Conservation (phyloP, 2,329 filamentous ascomycete genomes). For the Xylariaceae sp. region DNA sequence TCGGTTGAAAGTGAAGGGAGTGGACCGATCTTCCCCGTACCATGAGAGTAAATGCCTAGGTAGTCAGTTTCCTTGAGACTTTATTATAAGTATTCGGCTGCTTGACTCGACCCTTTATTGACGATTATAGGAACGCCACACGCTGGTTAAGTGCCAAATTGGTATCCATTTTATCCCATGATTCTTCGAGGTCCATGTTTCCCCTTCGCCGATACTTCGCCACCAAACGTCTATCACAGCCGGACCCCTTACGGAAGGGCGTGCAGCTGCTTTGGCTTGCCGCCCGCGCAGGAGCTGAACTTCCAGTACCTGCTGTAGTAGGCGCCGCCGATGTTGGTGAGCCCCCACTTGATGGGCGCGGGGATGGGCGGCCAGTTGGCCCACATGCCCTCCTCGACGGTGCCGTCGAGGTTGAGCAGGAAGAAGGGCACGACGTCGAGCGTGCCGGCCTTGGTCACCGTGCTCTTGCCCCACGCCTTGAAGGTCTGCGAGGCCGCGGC, state of each 20-base stretch:
- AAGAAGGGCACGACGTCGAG: constrained; percentile 58
- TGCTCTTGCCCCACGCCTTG: constrained; percentile 55
- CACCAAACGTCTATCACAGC: too few species aligned
- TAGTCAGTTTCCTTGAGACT: too few species aligned
- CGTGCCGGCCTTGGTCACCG: constrained; percentile 52
- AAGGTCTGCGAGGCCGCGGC: constrained; percentile 42
- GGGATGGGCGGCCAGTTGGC: constrained; percentile 59
- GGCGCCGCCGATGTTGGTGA: constrained; percentile 51
- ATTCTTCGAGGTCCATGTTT: too few species aligned
- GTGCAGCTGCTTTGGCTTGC: constrained; percentile 46
- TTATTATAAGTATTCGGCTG: too few species aligned
- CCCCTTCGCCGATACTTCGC: too few species aligned
- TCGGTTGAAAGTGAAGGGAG: too few species aligned
- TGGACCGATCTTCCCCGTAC: too few species aligned
- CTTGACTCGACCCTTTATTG: too few species aligned
- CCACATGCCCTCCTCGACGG: constrained; percentile 52
- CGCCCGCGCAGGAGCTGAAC: constrained; percentile 53
- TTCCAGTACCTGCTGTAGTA: constrained; percentile 54
- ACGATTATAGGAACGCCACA: too few species aligned
- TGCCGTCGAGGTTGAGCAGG: constrained; percentile 53
- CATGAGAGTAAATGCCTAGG: too few species aligned
- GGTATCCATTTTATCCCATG: too few species aligned
- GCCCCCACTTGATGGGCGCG: constrained; percentile 48
- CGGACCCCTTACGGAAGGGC: constrained; percentile 29
- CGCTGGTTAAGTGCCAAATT: too few species aligned